Evolutionary conservation across 106 monocot species (phyloP).

Genomic region (Apostasia ramifera): DNA sequence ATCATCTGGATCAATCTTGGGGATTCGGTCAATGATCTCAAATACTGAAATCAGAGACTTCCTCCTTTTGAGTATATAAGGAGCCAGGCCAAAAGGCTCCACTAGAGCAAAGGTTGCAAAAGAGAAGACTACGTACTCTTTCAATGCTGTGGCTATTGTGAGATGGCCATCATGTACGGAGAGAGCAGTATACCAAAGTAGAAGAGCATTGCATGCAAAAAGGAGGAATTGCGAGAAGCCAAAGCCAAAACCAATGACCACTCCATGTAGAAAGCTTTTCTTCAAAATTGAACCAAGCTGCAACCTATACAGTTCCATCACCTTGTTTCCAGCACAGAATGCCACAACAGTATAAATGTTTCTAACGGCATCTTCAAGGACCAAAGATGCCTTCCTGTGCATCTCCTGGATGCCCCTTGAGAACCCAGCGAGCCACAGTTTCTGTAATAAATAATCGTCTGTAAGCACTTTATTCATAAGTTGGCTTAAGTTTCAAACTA

Average conservation of each 20-base stretch:
- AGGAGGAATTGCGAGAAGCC: slow-evolving; percentile 92
- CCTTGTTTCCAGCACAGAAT: slow-evolving; percentile 92
- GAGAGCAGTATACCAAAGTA: slow-evolving; percentile 81
- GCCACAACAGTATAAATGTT: slow-evolving; percentile 98
- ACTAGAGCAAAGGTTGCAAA: slow-evolving; percentile 95
- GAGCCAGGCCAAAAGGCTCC: slow-evolving; percentile 97
- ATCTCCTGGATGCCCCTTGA: slow-evolving; percentile 96
- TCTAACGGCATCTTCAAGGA: slow-evolving; percentile 95
- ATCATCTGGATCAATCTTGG: slow-evolving; percentile 89
- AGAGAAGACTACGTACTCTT: slow-evolving; percentile 91
- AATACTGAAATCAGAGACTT: slow-evolving; percentile 81
- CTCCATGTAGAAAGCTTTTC: slow-evolving; percentile 72
- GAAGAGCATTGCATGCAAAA: slow-evolving; percentile 89
- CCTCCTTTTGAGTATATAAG: slow-evolving; percentile 85
- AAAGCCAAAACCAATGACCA: slow-evolving; percentile 83
- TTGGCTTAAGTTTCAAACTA: no score
- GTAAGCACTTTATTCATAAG: no score
- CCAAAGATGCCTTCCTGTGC: slow-evolving; percentile 90
- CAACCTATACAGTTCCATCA: slow-evolving; percentile 78
- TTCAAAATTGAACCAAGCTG: slow-evolving; percentile 65
- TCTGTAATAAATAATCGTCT: slow-evolving; percentile 35
- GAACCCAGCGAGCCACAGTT: slow-evolving; percentile 97
- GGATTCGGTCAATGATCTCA: slow-evolving; percentile 84
- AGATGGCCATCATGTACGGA: slow-evolving; percentile 45
- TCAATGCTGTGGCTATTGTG: slow-evolving; percentile 44